These are phyloP conservation scores for Handroanthus guayacan DNA, from an alignment of 257 asterid genomes.

Conservation along the genomic window DNA sequence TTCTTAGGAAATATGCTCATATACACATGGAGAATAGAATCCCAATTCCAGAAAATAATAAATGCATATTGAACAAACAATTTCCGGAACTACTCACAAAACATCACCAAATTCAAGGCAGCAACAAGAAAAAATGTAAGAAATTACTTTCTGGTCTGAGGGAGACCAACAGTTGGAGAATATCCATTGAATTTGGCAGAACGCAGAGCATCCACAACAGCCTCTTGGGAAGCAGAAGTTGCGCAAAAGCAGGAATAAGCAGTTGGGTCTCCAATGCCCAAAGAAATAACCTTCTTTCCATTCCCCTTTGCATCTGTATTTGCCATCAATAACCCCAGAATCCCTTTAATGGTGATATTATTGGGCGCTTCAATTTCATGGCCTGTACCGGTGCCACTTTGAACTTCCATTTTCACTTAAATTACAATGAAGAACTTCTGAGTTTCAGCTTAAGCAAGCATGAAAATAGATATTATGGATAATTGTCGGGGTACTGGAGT, in stretches of 20 bases:
- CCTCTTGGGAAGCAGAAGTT: constrained; percentile 59
- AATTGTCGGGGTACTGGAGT: background rate
- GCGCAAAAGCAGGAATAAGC: constrained; percentile 72
- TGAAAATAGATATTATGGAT: background rate
- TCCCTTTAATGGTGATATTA: constrained; percentile 77
- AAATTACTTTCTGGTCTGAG: constrained; percentile 73
- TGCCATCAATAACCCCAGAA: constrained; percentile 65
- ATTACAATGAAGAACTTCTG: constrained; percentile 9
- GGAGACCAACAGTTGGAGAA: constrained; percentile 85
- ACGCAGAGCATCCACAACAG: constrained; percentile 59
- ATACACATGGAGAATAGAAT: no score
- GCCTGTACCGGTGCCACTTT: background rate
- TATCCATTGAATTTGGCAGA: constrained; percentile 85
- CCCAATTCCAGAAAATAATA: background rate
- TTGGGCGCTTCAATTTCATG: constrained; percentile 50
- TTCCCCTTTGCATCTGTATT: constrained; percentile 33
- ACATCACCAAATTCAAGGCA: background rate
- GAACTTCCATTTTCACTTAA: constrained; percentile 21
- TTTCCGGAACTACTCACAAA: background rate
- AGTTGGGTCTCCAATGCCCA: constrained; percentile 92
- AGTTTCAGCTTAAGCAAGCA: constrained; percentile 6
- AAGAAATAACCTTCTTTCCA: constrained; percentile 57
- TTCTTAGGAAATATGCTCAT: background rate
- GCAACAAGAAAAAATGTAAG: background rate
- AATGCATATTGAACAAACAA: constrained; percentile 11